Base-by-base conservation (phyloP, 2,329 filamentous ascomycete species). In the Curvularia spicifera region DNA sequence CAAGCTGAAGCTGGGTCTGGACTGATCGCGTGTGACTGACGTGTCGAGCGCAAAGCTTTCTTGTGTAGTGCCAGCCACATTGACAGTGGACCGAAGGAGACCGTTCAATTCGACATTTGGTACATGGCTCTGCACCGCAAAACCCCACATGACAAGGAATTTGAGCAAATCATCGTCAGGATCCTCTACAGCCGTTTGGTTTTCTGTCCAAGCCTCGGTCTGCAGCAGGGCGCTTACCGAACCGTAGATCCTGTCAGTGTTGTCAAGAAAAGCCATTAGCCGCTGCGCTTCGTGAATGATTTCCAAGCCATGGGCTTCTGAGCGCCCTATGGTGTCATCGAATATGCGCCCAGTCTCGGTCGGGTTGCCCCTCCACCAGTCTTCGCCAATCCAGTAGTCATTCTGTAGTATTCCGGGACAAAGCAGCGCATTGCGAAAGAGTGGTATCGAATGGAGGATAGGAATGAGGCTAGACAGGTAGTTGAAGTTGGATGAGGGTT, bases 351-450 rank as follows among this genome's bases (percentile, higher is more conserved):
- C 78, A 13, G 81, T 71, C 29, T 80, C 75, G 26, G 85, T 82
- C 0, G 80, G 70, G 29, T 79, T 80, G 20, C 87, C 87, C 65
- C 82, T 84, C 86, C 87, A 89, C 87, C 87, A 89, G 10, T 86
- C 82, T 1, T 78, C 64, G 57, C 87, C 81, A 52, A 81, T 72
- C 43, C 84, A 84, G 65, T 89, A 89, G 56, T 83, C 78, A 2
- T 74, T 68, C 24, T 81, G 71, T 5, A 78, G 65, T 26, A 80
- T 73, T 7, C 76, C 75, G n/a, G 81, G 78, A 40, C 81, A 71
- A 12, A 88, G 71, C 9, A 89, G 77, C 8, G 83, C 82, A 67
- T 87, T 85, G 55, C 85, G 80, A 20, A 82, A 83, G 29, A 84
- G 74, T 3, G 86, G 85, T 54, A 89, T 87, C 20, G 82, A 80